A percentile compares a stretch with the other conserved stretches of the same genome.
These are phyloP conservation scores for Prunus fruticosa DNA, from an alignment of 306 rosid species.

Conservation along the genomic window DNA sequence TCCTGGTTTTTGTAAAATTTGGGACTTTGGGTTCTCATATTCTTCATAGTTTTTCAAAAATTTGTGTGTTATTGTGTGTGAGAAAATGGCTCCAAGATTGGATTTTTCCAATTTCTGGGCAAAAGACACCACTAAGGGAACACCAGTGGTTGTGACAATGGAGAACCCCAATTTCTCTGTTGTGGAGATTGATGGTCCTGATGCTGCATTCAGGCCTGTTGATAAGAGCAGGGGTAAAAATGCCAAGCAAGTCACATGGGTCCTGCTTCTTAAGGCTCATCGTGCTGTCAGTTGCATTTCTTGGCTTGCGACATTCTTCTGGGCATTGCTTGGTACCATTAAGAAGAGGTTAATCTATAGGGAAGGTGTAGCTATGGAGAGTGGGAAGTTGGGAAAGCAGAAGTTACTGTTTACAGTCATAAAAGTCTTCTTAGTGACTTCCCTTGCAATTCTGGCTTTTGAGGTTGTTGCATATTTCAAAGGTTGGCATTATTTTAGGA, in stretches of 20 bases:
- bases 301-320: slow-evolving; percentile 59
- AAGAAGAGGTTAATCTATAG: slow-evolving; percentile 72
- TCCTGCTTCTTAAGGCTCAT: slow-evolving; percentile 85
- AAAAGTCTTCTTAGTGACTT: slow-evolving; percentile 56
- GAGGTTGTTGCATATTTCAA: slow-evolving; percentile 71
- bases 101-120: slow-evolving; percentile 70
- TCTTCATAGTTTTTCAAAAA: neutral
- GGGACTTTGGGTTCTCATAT: neutral
- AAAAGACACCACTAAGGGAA: slow-evolving; percentile 55
- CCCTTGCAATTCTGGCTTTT: slow-evolving; percentile 64
- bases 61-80: slow-evolving; percentile 13
- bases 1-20: slow-evolving; percentile 22
- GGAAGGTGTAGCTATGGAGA: slow-evolving; percentile 51
- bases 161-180: slow-evolving; percentile 84
- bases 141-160: slow-evolving; percentile 89
- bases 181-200: slow-evolving; percentile 77
- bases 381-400: slow-evolving; percentile 59
- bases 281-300: slow-evolving; percentile 71
- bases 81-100: slow-evolving; percentile 71
- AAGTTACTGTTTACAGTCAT: slow-evolving; percentile 61
- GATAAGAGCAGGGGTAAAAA: slow-evolving; percentile 78
- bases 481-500: slow-evolving; percentile 80
- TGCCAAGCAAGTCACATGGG: slow-evolving; percentile 88
- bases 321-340: slow-evolving; percentile 68
- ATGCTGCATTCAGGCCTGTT: slow-evolving; percentile 78